Conservation (phyloP, 1,139 yeast genomes). For the Debaryomyces coudertii region DNA sequence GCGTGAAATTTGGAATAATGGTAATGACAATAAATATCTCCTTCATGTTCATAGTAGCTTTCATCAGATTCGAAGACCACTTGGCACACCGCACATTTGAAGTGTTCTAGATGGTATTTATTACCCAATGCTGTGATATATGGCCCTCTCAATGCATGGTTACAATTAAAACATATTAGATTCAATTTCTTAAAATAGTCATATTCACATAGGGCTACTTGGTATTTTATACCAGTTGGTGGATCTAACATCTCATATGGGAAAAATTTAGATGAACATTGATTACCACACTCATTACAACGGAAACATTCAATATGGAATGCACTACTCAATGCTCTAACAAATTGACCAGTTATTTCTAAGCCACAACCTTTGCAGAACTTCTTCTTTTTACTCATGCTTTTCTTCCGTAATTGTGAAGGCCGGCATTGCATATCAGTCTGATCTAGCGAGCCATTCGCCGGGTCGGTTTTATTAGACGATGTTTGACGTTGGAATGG, state of each 20-base stretch:
- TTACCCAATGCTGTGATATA: slow-evolving; percentile 92
- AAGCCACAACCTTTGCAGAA: slow-evolving; percentile 65
- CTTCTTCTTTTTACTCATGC: slow-evolving; percentile 32
- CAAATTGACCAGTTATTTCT: slow-evolving; percentile 78
- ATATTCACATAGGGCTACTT: slow-evolving; percentile 86
- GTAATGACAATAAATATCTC: slow-evolving; percentile 83
- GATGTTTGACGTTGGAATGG: slow-evolving; percentile 1
- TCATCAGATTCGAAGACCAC: slow-evolving; percentile 90
- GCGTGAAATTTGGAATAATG: slow-evolving; percentile 88
- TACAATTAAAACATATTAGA: slow-evolving; percentile 81
- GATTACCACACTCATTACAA: slow-evolving; percentile 79
- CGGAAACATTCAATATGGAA: slow-evolving; percentile 88
- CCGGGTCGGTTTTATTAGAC: not conserved
- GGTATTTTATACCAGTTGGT: slow-evolving; percentile 34
- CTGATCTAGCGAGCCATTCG: slow-evolving; percentile 3
- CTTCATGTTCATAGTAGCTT: slow-evolving; percentile 87
- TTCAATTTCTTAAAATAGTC: slow-evolving; percentile 88
- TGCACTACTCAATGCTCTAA: slow-evolving; percentile 77
- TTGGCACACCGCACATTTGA: slow-evolving; percentile 86
- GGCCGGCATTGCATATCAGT: slow-evolving; percentile 4
- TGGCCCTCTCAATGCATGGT: slow-evolving; percentile 85
- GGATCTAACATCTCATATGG: slow-evolving; percentile 52
- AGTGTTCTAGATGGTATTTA: slow-evolving; percentile 94
- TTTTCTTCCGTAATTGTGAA: slow-evolving; percentile 12
- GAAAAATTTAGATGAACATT: slow-evolving; percentile 74